Percentiles rank a stretch among this genome's conserved stretches.
Evolutionary conservation across 2,329 filamentous ascomycete species (phyloP).

Genomic region (Pseudocercospora ulei): DNA sequence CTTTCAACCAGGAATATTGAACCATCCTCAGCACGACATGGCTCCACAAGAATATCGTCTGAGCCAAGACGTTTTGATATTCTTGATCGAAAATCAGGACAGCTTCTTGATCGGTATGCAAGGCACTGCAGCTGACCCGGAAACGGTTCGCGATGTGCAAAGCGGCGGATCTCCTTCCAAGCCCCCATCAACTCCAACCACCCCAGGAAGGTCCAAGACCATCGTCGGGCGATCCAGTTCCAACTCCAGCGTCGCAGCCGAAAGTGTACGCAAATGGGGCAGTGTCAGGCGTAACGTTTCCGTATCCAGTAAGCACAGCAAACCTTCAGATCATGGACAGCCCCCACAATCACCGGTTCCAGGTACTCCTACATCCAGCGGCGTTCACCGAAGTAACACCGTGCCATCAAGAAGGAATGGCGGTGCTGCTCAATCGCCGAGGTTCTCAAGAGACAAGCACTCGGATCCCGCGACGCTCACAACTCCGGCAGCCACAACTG

Average conservation of each 20-base stretch:
- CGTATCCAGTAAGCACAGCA: constrained; percentile 78
- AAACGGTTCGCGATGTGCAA: constrained; percentile 57
- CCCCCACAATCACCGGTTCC: constrained; percentile 55
- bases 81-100: constrained; percentile 96
- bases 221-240: constrained; percentile 67
- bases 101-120: constrained; percentile 98
- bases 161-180: constrained; percentile 51
- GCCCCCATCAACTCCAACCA: constrained; percentile 39
- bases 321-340: constrained; percentile 59
- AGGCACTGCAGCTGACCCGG: constrained; percentile 92
- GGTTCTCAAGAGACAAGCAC: constrained; percentile 50
- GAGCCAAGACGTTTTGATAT: constrained; percentile 94
- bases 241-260: constrained; percentile 77
- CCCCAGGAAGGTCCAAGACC: constrained; percentile 43
- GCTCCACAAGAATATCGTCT: constrained; percentile 84
- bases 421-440: constrained; percentile 57
- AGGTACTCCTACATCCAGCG: constrained; percentile 33
- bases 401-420: constrained; percentile 68
- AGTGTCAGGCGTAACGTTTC: constrained; percentile 80
- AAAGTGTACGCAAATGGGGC: constrained; percentile 73
- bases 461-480: constrained; percentile 46
- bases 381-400: constrained; percentile 76
- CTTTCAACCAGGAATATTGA: constrained; percentile 92
- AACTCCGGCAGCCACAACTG: constrained; percentile 12
- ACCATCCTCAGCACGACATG: constrained; percentile 91